Evolutionary conservation across 257 asterid genomes (phyloP), one percentile per base, ranked within the genome.

Genomic region (Mentha longifolia): DNA sequence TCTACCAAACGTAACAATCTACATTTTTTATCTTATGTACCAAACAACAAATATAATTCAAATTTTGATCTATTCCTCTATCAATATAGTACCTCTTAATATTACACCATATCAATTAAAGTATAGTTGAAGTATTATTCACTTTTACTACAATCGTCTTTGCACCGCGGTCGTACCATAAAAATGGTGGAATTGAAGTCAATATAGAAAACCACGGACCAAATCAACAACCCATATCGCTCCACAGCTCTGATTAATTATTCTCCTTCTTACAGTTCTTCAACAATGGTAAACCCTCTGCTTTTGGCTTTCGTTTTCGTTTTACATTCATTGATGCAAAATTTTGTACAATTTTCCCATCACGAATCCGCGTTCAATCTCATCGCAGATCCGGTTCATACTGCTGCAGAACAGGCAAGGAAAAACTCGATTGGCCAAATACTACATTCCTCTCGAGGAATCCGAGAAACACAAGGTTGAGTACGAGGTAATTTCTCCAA

Each of bases 381-480:
- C 68, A 37, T 65, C 74, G 87, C 82, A 94, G 99, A 94, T 94
- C 91, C 96, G 99, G n/a, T 94, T 89, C 89, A 86, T 91, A 74
- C 62, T 91, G 75, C 85, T 94, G 51, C 99, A 94, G 87, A 94
- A 94, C 85, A 82, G 99, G 85, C 98, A 95, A 75, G 99, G 98
- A 0, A 92, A 92, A 77, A 95, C 99, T 71, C 95, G 99, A 65
- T 77, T 95, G 65, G 99, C 98, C 33, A 95, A 95, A 62, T 95
- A 92, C 73, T 95, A 95, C 85, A 85, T 95, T 74, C 98, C 99
- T 67, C 97, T 95, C 42, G 98, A 95, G 85, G 98, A 95, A 85
- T 95, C 99, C 56, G 98, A 95, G 95, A 95, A 95, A 80, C 99
- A 95, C 72, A 95, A 88, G 80, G 98, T 95, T 39, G 98, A 95